Base-by-base conservation (phyloP, 805 yeast species). In the Saccharomycopsis sp. region DNA sequence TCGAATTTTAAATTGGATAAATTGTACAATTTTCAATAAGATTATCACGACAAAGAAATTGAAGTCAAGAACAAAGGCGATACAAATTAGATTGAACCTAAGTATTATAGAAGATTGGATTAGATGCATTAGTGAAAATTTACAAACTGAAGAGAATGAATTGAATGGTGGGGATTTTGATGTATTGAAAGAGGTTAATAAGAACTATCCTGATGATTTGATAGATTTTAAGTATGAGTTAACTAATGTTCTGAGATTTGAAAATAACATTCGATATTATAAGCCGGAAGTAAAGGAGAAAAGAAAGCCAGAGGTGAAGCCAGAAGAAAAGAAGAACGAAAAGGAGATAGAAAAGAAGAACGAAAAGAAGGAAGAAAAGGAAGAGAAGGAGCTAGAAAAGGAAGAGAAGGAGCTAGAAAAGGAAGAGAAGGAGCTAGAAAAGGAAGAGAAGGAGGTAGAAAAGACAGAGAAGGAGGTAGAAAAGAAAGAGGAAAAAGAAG, bases 51-150 rank as follows among this genome's bases (percentile, higher is more conserved):
- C 45, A 41, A 60, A 52, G 50, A 83, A 76, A 54, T 82, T 82
- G 53, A 70, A 84, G 40, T 77, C 95, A 1, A 73, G 99, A 48
- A 73, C 86, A 0, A 76, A 81, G 51, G 97, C 97, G 0, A 77
- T 93, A 62, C 97, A 93, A 59, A 81, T 93, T 38, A 69, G 97
- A 44, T 72, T 93, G 44, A 93, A 93, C 55, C 56, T 93, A 7
- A 87, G 96, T 0, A 74, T 84, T 4, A 64, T 93, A 36, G 97
- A 93, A 61, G 96, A 93, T 57, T 93, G 99, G 99, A 74, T 90
- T 24, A 74, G 95, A 48, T 70, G 61, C 36, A 43, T 50, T 13
- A 33, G 41, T 9, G 32, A 36, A 38, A 46, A 37, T 11, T 29
- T 54, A 8, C 56, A 59, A 17, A 44, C 43, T 31, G 53, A 54